Base-by-base conservation (phyloP, 1,284 basidiomycete species). In the Austroboletus niveus region DNA sequence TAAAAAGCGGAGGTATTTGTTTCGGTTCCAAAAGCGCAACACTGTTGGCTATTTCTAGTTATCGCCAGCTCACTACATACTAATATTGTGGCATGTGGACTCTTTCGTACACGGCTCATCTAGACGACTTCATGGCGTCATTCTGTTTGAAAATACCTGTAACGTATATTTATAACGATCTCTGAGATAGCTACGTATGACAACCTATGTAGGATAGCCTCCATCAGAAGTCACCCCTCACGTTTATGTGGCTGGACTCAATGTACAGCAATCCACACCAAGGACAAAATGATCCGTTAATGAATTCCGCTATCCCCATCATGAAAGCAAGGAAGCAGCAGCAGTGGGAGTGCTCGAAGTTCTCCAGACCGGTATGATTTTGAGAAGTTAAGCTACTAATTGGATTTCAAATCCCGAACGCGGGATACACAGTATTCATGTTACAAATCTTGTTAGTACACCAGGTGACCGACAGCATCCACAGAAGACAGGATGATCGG, bases 401-500 rank as follows among this genome's bases (percentile, higher is more conserved):
- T 30, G 9, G 2, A 30, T 30, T 9, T 9, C 30, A 30, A 30
- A 30, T 30, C 9, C 30, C 9, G 30, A 30, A 8, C 14, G 20
- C 17, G 14, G n/a, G n/a, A 20, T 17, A 20, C n/a, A 31, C 10
- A 20, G 11, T 14, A 40, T 20, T 31, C 24, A 20, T 29, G 22
- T 17, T 35, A n/a, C n/a, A 24, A 45, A 15, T 20, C 39, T 31
- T 85, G 78, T 84, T 55, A 75, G 75, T 74, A 72, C 80, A 78
- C 80, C 74, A 81, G 82, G 82, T 85, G 83, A 85, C 83, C 73
- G 74, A 71, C 55, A 55, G 52, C 72, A 74, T 72, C 76, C 77
- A 79, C 63, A 59, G 56, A 56, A 44, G 55, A 60, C 66, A 72
- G 76, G 74, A 78, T 72, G 75, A 62, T 69, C 76, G 70, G 83